phyloP scores from a whole-genome alignment of 2,329 filamentous ascomycete species.

The Aspergillus fructus region DNA sequence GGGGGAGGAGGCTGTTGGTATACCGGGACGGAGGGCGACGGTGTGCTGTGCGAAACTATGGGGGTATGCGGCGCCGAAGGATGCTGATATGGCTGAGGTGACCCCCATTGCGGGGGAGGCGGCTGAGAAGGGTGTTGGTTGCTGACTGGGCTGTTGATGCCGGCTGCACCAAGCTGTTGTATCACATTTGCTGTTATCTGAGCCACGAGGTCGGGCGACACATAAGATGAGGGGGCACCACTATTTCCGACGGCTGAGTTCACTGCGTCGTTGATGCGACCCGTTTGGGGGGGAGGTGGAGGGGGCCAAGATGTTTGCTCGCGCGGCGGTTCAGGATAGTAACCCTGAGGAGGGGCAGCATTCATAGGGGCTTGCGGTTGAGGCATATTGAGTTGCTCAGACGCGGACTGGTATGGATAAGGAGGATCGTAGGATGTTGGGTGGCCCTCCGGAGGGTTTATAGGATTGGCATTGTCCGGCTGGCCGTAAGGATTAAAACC shows the following conservation, averaged over 20 bases:
- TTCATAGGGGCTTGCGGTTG: constrained; percentile 32
- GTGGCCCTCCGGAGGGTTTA: constrained; percentile 22
- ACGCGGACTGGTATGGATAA: constrained; percentile 32
- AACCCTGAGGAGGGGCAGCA: constrained; percentile 18
- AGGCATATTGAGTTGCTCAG: constrained; percentile 36
- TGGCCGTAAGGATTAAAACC: constrained; percentile 29
- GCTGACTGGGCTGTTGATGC: constrained; percentile 33
- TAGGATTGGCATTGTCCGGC: constrained; percentile 24
- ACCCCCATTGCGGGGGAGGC: constrained; percentile 24
- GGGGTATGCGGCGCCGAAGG: constrained; percentile 21
- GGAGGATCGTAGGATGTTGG: constrained; percentile 29
- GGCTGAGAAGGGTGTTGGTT: constrained; percentile 20
- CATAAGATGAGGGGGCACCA: constrained; percentile 45
- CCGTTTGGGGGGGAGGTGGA: constrained; percentile 21
- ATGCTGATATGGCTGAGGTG: constrained; percentile 15
- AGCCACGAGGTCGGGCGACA: constrained; percentile 61
- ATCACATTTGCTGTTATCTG: constrained; percentile 61
- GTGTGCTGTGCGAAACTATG: constrained; percentile 17
- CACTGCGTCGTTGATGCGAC: constrained; percentile 57
- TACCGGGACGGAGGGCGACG: constrained; percentile 21
- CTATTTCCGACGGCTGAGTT: constrained; percentile 56
- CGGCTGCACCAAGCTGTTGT: constrained; percentile 55
- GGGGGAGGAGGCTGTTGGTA: constrained; percentile 21
- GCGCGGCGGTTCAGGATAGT: constrained; percentile 21
- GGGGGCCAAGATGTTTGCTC: constrained; percentile 21